A percentile compares a stretch with the other conserved stretches of the same genome.
Conservation (phyloP, 805 yeast species). For the Tetrapisispora nanseiensis region DNA sequence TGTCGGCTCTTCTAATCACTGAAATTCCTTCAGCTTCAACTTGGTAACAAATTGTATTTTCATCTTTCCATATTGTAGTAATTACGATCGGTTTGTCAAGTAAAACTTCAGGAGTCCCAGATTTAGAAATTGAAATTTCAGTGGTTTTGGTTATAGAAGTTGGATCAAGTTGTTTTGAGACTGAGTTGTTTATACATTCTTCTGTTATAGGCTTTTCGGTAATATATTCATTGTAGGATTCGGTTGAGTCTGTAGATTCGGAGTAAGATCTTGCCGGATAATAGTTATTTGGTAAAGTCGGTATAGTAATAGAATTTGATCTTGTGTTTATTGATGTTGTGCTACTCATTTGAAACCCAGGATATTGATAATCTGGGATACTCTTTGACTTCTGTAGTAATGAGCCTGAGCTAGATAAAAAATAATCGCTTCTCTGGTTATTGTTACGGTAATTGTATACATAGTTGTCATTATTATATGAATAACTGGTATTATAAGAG, state of each 20-base stretch:
- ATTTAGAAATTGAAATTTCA: neutral
- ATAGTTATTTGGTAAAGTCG: neutral
- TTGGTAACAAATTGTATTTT: conserved; percentile 73
- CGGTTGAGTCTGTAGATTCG: neutral
- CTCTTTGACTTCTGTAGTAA: neutral
- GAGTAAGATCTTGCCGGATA: neutral
- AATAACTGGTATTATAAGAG: neutral
- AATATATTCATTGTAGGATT: neutral
- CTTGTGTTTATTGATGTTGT: neutral
- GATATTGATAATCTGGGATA: neutral
- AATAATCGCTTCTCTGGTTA: neutral
- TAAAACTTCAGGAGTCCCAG: neutral
- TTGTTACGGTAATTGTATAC: neutral
- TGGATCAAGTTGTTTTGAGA: neutral
- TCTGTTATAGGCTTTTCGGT: neutral
- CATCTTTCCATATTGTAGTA: conserved; percentile 89
- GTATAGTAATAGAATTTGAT: neutral
- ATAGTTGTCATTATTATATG: neutral
- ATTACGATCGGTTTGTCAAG: conserved; percentile 44
- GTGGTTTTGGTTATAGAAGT: neutral
- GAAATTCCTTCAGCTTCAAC: conserved; percentile 74
- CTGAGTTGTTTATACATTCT: neutral
- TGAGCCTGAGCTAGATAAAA: neutral
- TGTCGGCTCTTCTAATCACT: conserved; percentile 77
- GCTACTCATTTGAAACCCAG: neutral